Base-by-base conservation (phyloP, 2,329 filamentous ascomycete species). In the Mariannaea elegans region DNA sequence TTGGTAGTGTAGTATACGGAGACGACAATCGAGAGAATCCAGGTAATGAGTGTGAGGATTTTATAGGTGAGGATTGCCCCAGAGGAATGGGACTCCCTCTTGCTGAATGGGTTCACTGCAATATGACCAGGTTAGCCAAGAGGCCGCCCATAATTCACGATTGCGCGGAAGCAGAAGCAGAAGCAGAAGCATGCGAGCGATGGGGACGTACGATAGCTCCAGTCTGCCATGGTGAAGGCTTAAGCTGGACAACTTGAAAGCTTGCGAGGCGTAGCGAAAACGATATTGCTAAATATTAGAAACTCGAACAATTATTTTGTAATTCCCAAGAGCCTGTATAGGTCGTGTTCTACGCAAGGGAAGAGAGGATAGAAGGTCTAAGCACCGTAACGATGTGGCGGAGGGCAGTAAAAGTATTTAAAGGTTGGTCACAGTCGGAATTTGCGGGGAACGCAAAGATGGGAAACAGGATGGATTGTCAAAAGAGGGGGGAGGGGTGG, bases 41-140 rank as follows among this genome's bases (percentile, higher is more conserved):
- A 97, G 32, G 88, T 89, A 49, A 93, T 62, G 41, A 89, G 83
- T 4, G 91, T 92, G 62, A 93, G 78, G 73, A 93, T 78, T 76
- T 92, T 93, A 84, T 95, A 95, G 32, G 87, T 81, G 65, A 87
- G 80, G 68, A 97, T 80, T 49, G 87, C 82, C 62, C 81, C 80
- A 27, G 78, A 76, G 61, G 82, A 82, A 72, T 92, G 88, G 16
- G 85, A 82, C 60, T 93, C 90, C 70, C 87, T 87, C 76, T 84
- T 88, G 60, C 84, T 81, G 78, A 95, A 95, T 24, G 92, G 92
- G 75, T 95, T 95, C 73, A 87, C 89, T 91, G 63, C 6, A 27
- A 9, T 27, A 27, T 27, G 24, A n/a, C 24, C 6, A 27, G 21
- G 55, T 71, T 34, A 69, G 66, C 51, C 12, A 19, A 16, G 27